phyloP scores from a whole-genome alignment of 257 asterid species.

The Solanum chiquidenum region DNA sequence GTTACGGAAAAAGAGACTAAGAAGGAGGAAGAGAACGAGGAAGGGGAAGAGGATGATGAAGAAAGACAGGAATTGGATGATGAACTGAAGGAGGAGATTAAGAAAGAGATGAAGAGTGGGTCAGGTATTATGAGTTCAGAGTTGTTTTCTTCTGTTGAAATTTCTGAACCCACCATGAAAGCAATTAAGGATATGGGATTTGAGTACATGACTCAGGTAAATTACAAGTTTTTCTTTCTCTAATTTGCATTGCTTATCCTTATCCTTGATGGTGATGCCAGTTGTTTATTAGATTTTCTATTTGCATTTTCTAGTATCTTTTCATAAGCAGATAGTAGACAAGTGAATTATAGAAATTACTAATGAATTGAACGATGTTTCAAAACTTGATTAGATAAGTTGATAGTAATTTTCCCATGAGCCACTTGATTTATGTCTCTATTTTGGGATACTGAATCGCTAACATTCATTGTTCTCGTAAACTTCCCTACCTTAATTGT shows the following conservation, averaged over 20 bases:
- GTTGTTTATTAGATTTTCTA: neutral
- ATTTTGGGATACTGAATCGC: neutral
- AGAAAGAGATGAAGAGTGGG: constrained; percentile 29
- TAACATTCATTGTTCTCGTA: neutral
- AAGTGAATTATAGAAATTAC: neutral
- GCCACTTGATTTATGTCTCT: neutral
- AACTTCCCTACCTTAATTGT: neutral
- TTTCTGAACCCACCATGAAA: constrained; percentile 63
- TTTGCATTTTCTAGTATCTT: neutral
- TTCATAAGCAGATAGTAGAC: neutral
- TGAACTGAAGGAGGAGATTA: constrained; percentile 17
- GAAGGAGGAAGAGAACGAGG: constrained; percentile 12
- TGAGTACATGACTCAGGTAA: constrained; percentile 86
- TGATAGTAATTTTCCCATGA: neutral
- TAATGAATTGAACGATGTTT: neutral
- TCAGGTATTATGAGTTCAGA: constrained; percentile 85
- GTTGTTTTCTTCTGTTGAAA: constrained; percentile 33
- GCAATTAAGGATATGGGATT: constrained; percentile 69
- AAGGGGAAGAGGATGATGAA: constrained; percentile 9
- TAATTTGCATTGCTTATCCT: neutral
- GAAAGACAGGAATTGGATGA: constrained; percentile 7
- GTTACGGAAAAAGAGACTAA: constrained; percentile 7
- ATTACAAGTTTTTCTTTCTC: neutral
- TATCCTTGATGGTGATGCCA: neutral
- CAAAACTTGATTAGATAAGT: neutral